A percentile compares a stretch with the other conserved stretches of the same genome.
phyloP scores from a whole-genome alignment of 805 yeast genomes.

The Ogataea polymorpha region DNA sequence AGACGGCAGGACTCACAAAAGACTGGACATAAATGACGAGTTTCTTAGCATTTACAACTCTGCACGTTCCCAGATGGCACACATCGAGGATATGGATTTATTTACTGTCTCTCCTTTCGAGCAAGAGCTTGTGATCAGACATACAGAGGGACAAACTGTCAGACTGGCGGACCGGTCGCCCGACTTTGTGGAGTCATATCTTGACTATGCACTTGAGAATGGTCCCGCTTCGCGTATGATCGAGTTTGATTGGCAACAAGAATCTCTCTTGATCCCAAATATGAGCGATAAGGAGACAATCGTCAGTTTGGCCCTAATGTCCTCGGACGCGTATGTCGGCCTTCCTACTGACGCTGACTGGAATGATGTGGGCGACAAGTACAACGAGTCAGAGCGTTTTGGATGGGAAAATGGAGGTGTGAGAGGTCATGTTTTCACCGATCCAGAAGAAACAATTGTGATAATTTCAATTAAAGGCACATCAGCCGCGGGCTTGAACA shows the following conservation, averaged over 20 bases:
- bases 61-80: neutral
- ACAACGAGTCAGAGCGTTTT: slow-evolving; percentile 55
- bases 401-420: slow-evolving; percentile 89
- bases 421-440: slow-evolving; percentile 85
- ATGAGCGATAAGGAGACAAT: slow-evolving; percentile 71
- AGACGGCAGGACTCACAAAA: slow-evolving; percentile 41
- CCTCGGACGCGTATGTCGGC: slow-evolving; percentile 87
- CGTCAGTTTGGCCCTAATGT: slow-evolving; percentile 73
- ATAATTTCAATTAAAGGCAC: slow-evolving; percentile 90
- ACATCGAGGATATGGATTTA: slow-evolving; percentile 3
- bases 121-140: slow-evolving; percentile 18
- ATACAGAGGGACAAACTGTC: slow-evolving; percentile 16
- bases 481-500: slow-evolving; percentile 68
- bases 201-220: slow-evolving; percentile 51
- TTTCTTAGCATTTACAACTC: slow-evolving; percentile 7
- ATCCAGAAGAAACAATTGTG: slow-evolving; percentile 51
- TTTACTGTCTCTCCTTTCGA: slow-evolving; percentile 20
- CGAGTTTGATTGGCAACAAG: slow-evolving; percentile 63
- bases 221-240: slow-evolving; percentile 34
- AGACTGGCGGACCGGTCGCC: slow-evolving; percentile 52
- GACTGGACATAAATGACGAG: slow-evolving; percentile 27
- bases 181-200: slow-evolving; percentile 61
- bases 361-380: slow-evolving; percentile 55
- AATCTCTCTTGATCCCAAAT: slow-evolving; percentile 61
- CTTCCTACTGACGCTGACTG: slow-evolving; percentile 80